A percentile compares a stretch with the other conserved stretches of the same genome.
phyloP scores from a whole-genome alignment of 2,329 filamentous ascomycete species.

The Calonectria pseudoturangicola region DNA sequence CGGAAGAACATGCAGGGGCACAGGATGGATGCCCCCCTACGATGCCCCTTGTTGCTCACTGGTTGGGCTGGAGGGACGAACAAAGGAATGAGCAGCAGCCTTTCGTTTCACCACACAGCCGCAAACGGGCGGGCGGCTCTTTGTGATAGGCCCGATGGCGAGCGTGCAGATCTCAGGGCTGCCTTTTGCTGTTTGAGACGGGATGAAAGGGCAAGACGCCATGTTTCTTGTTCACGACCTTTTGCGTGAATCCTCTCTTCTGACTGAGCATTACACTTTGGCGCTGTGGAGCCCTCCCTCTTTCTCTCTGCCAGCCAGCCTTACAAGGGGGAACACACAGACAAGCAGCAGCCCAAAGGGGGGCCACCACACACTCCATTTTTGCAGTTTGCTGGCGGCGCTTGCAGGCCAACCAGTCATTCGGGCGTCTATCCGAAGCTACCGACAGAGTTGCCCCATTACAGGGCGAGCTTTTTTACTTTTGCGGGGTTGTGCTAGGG shows the following conservation, averaged over 20 bases:
- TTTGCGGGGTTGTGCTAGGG: conserved; percentile 11
- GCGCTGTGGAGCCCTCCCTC: background rate
- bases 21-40: background rate
- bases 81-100: conserved; percentile 22
- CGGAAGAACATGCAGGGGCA: conserved; percentile 2
- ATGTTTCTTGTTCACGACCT: conserved; percentile 16
- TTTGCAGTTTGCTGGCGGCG: background rate
- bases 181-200: conserved; percentile 23
- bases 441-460: conserved; percentile 1
- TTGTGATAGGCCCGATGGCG: background rate
- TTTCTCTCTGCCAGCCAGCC: background rate
- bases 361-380: background rate
- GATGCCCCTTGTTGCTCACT: background rate
- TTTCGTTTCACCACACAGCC: conserved; percentile 23
- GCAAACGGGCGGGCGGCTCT: background rate
- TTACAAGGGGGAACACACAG: conserved; percentile 11
- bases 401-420: conserved; percentile 3
- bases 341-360: conserved; percentile 10
- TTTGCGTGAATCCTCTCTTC: background rate
- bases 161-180: background rate
- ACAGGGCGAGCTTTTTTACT: conserved; percentile 4
- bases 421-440: conserved; percentile 13
- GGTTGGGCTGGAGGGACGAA: conserved; percentile 6
- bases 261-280: conserved; percentile 6
- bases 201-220: conserved; percentile 24